Percentiles rank a stretch among this genome's conserved stretches.
phyloP scores from a whole-genome alignment of 2,329 filamentous ascomycete genomes.

The Chaetomiaceae sp. region DNA sequence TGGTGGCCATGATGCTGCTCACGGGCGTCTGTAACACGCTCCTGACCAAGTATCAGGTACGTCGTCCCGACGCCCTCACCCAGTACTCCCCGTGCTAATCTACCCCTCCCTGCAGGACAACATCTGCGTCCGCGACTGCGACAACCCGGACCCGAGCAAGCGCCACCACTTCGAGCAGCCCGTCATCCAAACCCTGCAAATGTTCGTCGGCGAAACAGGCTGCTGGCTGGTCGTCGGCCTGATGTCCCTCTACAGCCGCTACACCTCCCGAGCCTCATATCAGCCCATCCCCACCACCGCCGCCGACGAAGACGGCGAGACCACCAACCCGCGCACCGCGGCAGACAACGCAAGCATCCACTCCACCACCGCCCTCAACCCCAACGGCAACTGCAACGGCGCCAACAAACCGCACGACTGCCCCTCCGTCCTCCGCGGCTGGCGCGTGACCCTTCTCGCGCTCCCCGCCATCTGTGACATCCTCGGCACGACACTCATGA shows the following conservation, averaged over 20 bases:
- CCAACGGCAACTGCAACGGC: conserved; percentile 34
- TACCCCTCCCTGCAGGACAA: conserved; percentile 61
- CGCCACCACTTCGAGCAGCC: conserved; percentile 84
- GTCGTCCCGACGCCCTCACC: conserved; percentile 23
- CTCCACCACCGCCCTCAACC: conserved; percentile 39
- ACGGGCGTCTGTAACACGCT: conserved; percentile 97
- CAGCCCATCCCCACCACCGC: conserved; percentile 51
- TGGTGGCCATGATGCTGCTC: conserved; percentile 94
- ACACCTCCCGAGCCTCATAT: conserved; percentile 50
- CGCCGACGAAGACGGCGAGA: conserved; percentile 38
- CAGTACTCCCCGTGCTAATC: background rate
- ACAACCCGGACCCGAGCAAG: conserved; percentile 60
- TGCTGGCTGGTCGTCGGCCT: conserved; percentile 86
- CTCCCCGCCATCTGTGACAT: conserved; percentile 92
- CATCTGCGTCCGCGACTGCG: conserved; percentile 91
- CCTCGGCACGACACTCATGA: conserved; percentile 93
- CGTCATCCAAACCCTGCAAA: conserved; percentile 92
- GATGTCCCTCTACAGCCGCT: conserved; percentile 62
- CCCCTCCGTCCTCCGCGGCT: conserved; percentile 63
- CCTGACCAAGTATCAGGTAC: conserved; percentile 90
- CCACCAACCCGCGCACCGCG: conserved; percentile 38
- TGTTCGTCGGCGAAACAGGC: conserved; percentile 96
- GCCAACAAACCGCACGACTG: conserved; percentile 36
- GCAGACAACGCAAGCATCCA: conserved; percentile 42
- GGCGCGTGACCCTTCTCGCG: conserved; percentile 68